Conservation (phyloP, 2,329 filamentous ascomycete species). For the Rhynchosporium graminicola region DNA sequence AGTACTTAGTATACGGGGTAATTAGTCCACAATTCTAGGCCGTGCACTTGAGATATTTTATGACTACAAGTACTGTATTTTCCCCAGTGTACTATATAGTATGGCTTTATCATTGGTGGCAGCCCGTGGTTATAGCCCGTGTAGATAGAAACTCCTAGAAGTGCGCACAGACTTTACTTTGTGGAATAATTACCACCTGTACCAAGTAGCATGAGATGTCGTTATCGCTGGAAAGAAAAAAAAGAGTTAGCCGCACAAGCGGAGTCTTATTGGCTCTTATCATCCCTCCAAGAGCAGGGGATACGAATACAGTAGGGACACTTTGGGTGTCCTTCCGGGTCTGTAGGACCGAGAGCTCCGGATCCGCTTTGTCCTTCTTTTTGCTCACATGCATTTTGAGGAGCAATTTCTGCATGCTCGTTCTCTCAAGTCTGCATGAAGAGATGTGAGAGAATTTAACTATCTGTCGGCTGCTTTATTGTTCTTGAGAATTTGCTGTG, state of each 20-base stretch:
- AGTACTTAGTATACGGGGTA: too few relatives aligned
- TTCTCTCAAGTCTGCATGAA: background rate
- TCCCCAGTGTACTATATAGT: too few relatives aligned
- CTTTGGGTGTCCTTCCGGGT: background rate
- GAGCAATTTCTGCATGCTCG: background rate
- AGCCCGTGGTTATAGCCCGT: too few relatives aligned
- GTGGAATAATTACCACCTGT: too few relatives aligned
- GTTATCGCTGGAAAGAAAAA: constrained; percentile 6
- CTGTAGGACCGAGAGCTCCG: constrained; percentile 4
- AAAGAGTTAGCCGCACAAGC: background rate
- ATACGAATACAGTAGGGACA: background rate
- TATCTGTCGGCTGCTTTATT: background rate
- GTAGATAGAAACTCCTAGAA: too few relatives aligned
- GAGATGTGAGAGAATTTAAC: background rate
- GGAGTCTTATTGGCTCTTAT: background rate
- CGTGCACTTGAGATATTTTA: too few relatives aligned
- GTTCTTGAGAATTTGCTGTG: background rate
- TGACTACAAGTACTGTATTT: too few relatives aligned
- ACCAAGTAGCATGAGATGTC: background rate
- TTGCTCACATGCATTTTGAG: background rate
- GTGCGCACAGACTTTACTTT: too few relatives aligned
- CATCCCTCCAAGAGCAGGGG: background rate
- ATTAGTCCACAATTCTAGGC: too few relatives aligned
- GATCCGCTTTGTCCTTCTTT: background rate
- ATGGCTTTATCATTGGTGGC: too few relatives aligned